Base-by-base conservation (phyloP, 208 protist genomes). In the Sergeia podlipaevii region DNA sequence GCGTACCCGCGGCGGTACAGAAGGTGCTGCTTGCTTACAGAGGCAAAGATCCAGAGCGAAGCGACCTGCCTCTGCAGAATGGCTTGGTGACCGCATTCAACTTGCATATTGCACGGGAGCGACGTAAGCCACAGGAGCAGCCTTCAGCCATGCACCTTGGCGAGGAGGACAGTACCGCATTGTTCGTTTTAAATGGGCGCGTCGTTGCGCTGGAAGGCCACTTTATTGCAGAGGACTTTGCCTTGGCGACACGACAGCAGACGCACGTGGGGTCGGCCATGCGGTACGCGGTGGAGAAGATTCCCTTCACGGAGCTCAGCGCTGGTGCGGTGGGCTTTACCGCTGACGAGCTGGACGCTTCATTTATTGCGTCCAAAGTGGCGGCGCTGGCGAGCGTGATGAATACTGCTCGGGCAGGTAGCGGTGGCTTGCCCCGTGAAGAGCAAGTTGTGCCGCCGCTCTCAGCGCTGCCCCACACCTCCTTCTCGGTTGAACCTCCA, bases 161-260 rank as follows among this genome's bases (percentile, higher is more conserved):
- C n/a, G n/a, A n/a, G n/a, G n/a, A n/a, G n/a, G n/a, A n/a, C n/a
- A n/a, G n/a, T n/a, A n/a, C n/a, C n/a, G n/a, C n/a, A n/a, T n/a
- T n/a, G n/a, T n/a, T 81, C 23, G 17, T 74, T 26, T 53, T 66
- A 10, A 90, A 86, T 63, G 82, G 82, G 15, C 75, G 78, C 43
- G 44, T 69, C 6, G 30, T 82, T 8, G 30, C 54, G 4, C 69
- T 80, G 44, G 60, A 72, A 43, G 61, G 65, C 10, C 46, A 47
- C 37, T 77, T 85, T 58, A 32, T 36, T 27, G 47, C 50, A 6
- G 64, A 42, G 3, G 82, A 86, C 52, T 70, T 85, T 4, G 41
- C 65, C 2, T 33, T 54, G 2, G 62, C 60, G 6, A 54, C 55
- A 8, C 11, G 38, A 15, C 47, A 67, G 18, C 52, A 49, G 29